These are phyloP conservation scores for Tylopilus sp. DNA, from an alignment of 768 basidiomycete genomes.

Conservation along the genomic window DNA sequence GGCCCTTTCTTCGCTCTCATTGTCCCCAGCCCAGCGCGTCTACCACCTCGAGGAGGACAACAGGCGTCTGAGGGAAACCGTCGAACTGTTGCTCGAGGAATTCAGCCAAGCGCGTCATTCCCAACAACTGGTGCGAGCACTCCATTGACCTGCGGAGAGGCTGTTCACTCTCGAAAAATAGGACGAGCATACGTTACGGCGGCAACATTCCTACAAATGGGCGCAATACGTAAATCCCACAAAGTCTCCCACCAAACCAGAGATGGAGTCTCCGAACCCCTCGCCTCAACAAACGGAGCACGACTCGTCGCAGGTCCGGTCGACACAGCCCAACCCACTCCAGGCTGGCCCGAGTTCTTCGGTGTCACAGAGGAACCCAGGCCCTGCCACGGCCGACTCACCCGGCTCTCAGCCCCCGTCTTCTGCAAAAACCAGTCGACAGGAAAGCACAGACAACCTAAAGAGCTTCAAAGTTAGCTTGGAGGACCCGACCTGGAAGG, in stretches of 20 bases:
- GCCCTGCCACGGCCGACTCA: slow-evolving; percentile 31
- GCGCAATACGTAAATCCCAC: slow-evolving; percentile 73
- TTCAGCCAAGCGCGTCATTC: slow-evolving; percentile 43
- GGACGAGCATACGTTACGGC: slow-evolving; percentile 48
- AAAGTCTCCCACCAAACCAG: slow-evolving; percentile 78
- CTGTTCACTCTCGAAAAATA: slow-evolving; percentile 11
- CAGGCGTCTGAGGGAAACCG: slow-evolving; percentile 55
- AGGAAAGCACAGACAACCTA: slow-evolving; percentile 70
- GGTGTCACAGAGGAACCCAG: slow-evolving; percentile 30
- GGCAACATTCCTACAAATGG: slow-evolving; percentile 89
- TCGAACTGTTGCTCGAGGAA: slow-evolving; percentile 68
- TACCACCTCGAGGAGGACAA: slow-evolving; percentile 76
- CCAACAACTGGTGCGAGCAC: slow-evolving; percentile 16
- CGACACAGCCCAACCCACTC: slow-evolving; percentile 13
- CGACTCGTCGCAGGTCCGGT: slow-evolving; percentile 46
- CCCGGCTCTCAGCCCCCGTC: slow-evolving; percentile 27
- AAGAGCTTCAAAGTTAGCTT: slow-evolving; percentile 97
- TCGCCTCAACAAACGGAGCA: slow-evolving; percentile 80
- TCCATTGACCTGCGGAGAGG: slow-evolving; percentile 1
- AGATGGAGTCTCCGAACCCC: slow-evolving; percentile 70
- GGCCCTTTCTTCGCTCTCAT: neutral
- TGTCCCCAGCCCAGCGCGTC: slow-evolving; percentile 59
- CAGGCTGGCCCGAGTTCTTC: slow-evolving; percentile 13
- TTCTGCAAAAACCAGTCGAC: slow-evolving; percentile 42
- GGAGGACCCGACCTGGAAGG: slow-evolving; percentile 98